phyloP scores from a whole-genome alignment of 164 flowering plant genomes.

The Chloranthus sessilifolius region DNA sequence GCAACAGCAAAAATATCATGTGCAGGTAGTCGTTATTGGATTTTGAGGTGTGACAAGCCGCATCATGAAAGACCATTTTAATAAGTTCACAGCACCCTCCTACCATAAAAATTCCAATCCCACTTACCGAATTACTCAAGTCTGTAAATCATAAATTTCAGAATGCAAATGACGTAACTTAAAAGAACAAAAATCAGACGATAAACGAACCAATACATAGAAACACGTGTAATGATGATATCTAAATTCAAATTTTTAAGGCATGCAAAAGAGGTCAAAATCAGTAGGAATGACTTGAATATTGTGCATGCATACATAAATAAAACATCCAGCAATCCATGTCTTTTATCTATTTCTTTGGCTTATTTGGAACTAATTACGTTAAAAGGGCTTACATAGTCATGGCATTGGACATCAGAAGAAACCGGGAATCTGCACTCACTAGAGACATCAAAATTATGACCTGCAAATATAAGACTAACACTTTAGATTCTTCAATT shows the following conservation, averaged over 20 bases:
- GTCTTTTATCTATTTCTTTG: background rate
- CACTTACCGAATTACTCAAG: too few relatives aligned
- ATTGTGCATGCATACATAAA: background rate
- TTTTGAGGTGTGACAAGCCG: too few relatives aligned
- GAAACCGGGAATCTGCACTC: constrained; percentile 21
- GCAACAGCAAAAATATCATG: too few relatives aligned
- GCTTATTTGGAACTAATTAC: background rate
- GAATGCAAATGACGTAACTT: too few relatives aligned
- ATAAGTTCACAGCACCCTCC: too few relatives aligned
- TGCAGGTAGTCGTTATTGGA: too few relatives aligned
- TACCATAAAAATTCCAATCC: too few relatives aligned
- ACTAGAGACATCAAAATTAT: constrained; percentile 18
- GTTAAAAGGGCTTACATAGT: constrained; percentile 24
- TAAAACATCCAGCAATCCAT: background rate
- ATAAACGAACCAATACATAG: background rate
- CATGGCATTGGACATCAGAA: constrained; percentile 20
- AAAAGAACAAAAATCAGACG: background rate
- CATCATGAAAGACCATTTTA: too few relatives aligned
- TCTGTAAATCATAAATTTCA: too few relatives aligned
- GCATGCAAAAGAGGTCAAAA: background rate
- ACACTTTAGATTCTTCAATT: background rate
- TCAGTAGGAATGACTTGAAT: background rate
- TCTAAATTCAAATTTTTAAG: background rate
- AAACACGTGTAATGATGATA: background rate
- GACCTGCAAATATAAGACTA: constrained; percentile 23